A percentile compares a stretch with the other conserved stretches of the same genome.
phyloP scores from a whole-genome alignment of 768 basidiomycete species.

The Coprinopsis cinerea region DNA sequence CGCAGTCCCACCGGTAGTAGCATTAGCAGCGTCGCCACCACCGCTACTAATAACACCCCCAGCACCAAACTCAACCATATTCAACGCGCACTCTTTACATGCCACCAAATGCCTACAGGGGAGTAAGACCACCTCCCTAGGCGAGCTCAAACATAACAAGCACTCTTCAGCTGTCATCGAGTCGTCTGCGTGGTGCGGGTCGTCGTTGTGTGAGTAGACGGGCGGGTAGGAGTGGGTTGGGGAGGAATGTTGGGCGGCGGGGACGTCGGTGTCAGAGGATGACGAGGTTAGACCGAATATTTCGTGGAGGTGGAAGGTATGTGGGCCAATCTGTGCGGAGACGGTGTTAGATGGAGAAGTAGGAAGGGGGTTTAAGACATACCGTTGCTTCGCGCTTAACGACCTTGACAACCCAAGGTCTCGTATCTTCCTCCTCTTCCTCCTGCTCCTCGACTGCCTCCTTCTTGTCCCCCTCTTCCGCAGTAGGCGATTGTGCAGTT shows the following conservation, averaged over 20 bases:
- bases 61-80: conserved; percentile 97
- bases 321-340: conserved; percentile 70
- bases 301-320: conserved; percentile 93
- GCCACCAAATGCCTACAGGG: conserved; percentile 94
- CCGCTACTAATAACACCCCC: conserved; percentile 43
- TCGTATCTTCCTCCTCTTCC: conserved; percentile 46
- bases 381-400: conserved; percentile 88
- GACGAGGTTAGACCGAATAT: conserved; percentile 81
- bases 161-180: conserved; percentile 88
- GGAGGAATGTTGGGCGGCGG: conserved; percentile 17
- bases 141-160: conserved; percentile 82
- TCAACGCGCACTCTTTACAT: conserved; percentile 90
- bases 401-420: conserved; percentile 90
- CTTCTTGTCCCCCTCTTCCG: neutral
- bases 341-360: conserved; percentile 4
- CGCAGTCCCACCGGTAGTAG: neutral
- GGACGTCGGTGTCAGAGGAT: conserved; percentile 26
- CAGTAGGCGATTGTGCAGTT: neutral
- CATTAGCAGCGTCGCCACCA: neutral
- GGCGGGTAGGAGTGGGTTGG: conserved; percentile 25
- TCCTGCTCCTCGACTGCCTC: conserved; percentile 25
- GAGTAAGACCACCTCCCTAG: conserved; percentile 87
- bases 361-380: conserved; percentile 17
- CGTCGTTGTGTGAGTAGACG: conserved; percentile 33
- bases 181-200: conserved; percentile 53